A percentile compares a stretch with the other conserved stretches of the same genome.
Evolutionary conservation across 2,329 filamentous ascomycete genomes (phyloP).

Genomic region (Blastomyces parvus): DNA sequence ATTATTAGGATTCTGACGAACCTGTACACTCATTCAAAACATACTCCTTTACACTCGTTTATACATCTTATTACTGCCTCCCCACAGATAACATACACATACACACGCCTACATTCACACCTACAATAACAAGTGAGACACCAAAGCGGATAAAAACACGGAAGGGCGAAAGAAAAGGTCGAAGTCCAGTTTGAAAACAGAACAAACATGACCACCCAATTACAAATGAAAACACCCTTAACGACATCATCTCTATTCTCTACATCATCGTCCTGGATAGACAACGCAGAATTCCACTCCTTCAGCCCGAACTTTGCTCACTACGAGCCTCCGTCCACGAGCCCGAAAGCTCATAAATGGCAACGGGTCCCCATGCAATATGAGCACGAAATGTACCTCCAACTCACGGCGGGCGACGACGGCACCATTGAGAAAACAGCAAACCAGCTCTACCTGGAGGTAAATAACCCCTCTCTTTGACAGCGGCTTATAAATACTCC

Average conservation of each 20-base stretch:
- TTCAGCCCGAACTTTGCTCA: slow-evolving; percentile 10
- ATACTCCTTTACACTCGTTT: not conserved
- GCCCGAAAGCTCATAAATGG: not conserved
- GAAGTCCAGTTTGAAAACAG: not conserved
- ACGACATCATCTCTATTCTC: slow-evolving; percentile 1
- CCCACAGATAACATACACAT: not conserved
- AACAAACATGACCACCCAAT: slow-evolving; percentile 2
- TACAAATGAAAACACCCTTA: not conserved
- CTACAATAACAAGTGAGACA: not conserved
- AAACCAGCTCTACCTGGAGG: slow-evolving; percentile 26
- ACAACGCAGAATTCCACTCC: not conserved
- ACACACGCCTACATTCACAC: not conserved
- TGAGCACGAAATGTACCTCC: slow-evolving; percentile 26
- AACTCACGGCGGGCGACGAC: slow-evolving; percentile 20
- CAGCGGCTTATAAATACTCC: not conserved
- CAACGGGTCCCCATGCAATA: slow-evolving; percentile 21
- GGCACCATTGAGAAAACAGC: slow-evolving; percentile 20
- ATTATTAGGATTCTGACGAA: not conserved
- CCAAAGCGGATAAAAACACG: not conserved
- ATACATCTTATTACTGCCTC: not conserved
- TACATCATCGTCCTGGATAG: not conserved
- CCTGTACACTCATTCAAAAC: not conserved
- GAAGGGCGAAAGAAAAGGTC: not conserved
- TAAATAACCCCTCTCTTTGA: slow-evolving; percentile 8
- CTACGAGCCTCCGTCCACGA: not conserved